Base-by-base conservation (phyloP, 106 monocot genomes). In the Posidonia australis region DNA sequence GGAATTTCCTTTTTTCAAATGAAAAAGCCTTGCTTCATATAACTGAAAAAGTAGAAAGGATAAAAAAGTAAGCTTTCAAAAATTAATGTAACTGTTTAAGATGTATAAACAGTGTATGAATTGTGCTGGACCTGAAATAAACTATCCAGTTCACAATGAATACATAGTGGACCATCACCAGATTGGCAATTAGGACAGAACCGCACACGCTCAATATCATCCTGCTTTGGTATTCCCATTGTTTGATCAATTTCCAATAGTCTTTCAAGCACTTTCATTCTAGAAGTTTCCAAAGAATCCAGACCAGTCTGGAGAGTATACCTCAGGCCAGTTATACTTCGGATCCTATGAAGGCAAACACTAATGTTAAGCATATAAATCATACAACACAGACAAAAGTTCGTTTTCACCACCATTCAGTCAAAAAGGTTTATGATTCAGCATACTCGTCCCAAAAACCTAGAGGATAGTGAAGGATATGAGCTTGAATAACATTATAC, bases 11-110 rank as follows among this genome's bases (percentile, higher is more conserved):
- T 85, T 90, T 59, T 75, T 85, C 28, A 85, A 52, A 74, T 80
- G 78, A 73, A 90, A 96, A 10, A 96, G 66, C 17, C 87, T 73
- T 16, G 96, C 90, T 76, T 90, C 90, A 56, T 96, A 96, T 61
- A 65, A 70, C 96, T 96, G 62, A 13, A 77, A 75, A 26, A 20
- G 21, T 6, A 51, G 13, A 55, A 5, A 24, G 41, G 52, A 61
- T 20, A 5, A 67, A 60, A 6, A 49, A 66, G 12, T n/a, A 14
- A 12, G 16, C 42, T 3, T 10, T 21, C 16, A 70, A 26, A 47
- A 46, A 0, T 20, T 36, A 11, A 46, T 18, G 32, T 45, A 10
- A 66, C 14, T 27, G 28, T 67, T 17, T 49, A 49, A 17, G 17
- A 4, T 3, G 17, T 25, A 5, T 16, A 29, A 25, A 28, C 22